These are phyloP conservation scores for Alternaria alternata DNA, from an alignment of 2,329 filamentous ascomycete species.

Conservation along the genomic window DNA sequence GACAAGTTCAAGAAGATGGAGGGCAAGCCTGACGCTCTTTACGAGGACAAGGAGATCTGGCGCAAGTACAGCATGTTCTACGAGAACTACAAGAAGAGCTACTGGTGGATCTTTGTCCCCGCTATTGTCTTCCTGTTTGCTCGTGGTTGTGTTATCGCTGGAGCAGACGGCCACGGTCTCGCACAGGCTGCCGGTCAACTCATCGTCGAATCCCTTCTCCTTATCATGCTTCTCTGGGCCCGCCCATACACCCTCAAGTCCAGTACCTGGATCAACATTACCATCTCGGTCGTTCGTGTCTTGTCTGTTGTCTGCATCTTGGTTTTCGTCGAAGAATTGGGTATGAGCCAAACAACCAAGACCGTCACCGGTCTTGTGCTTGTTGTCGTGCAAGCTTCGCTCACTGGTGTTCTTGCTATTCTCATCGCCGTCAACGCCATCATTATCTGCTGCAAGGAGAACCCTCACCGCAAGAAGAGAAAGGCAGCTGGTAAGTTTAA, in stretches of 20 bases:
- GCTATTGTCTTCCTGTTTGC: slow-evolving; percentile 88
- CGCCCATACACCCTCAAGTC: slow-evolving; percentile 88
- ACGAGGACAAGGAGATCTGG: slow-evolving; percentile 90
- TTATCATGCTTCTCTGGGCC: slow-evolving; percentile 81
- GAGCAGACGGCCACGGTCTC: slow-evolving; percentile 84
- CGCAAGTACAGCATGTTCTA: slow-evolving; percentile 97
- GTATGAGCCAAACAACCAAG: slow-evolving; percentile 88
- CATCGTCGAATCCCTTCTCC: slow-evolving; percentile 80
- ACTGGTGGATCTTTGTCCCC: slow-evolving; percentile 97
- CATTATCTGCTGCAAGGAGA: slow-evolving; percentile 81
- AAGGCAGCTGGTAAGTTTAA: slow-evolving; percentile 82
- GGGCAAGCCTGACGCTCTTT: slow-evolving; percentile 76
- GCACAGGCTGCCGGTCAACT: slow-evolving; percentile 81
- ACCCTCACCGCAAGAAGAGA: slow-evolving; percentile 86
- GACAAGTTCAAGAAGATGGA: slow-evolving; percentile 76
- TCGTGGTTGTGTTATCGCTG: slow-evolving; percentile 86
- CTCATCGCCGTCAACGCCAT: slow-evolving; percentile 90
- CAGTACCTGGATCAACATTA: slow-evolving; percentile 90
- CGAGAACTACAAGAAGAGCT: slow-evolving; percentile 90
- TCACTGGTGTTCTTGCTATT: slow-evolving; percentile 84
- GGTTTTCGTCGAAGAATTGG: slow-evolving; percentile 92
- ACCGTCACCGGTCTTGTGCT: slow-evolving; percentile 93
- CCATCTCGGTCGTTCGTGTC: slow-evolving; percentile 87
- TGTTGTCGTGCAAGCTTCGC: slow-evolving; percentile 85
- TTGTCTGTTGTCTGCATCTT: slow-evolving; percentile 89